A percentile compares a stretch with the other conserved stretches of the same genome.
Conservation (phyloP, 257 asterid species). For the Nicotiana sylvestris region DNA sequence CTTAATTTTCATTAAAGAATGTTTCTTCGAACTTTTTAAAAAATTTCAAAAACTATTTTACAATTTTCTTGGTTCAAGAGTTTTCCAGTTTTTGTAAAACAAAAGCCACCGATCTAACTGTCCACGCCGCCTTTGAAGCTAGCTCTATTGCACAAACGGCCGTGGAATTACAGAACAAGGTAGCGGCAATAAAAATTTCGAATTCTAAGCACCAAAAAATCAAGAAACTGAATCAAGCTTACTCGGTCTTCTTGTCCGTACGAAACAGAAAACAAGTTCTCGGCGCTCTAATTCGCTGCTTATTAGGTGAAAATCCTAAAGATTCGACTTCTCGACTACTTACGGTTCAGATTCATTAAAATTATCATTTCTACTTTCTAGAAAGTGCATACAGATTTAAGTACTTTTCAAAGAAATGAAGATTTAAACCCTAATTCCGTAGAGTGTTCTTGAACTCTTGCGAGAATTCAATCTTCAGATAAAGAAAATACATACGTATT, state of each 20-base stretch:
- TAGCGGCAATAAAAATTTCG: not conserved
- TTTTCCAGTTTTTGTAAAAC: not conserved
- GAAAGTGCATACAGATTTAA: not conserved
- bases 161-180: not conserved
- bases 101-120: not conserved
- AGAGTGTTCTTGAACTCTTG: not conserved
- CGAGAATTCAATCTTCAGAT: not conserved
- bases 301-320: not conserved
- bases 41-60: no score
- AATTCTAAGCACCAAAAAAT: not conserved
- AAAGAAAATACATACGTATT: no score
- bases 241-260: not conserved
- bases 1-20: no score
- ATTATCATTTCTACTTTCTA: not conserved
- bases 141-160: not conserved
- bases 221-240: not conserved
- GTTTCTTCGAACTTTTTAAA: no score
- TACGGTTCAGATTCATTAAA: not conserved
- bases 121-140: not conserved
- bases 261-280: not conserved
- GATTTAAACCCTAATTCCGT: conserved; percentile 5
- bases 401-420: not conserved
- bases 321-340: not conserved
- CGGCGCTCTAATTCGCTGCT: not conserved
- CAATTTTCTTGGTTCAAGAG: no score